Percentiles rank a stretch among this genome's conserved stretches.
phyloP scores from a whole-genome alignment of 495 filamentous ascomycete species.

The Lentithecium fluviatile region DNA sequence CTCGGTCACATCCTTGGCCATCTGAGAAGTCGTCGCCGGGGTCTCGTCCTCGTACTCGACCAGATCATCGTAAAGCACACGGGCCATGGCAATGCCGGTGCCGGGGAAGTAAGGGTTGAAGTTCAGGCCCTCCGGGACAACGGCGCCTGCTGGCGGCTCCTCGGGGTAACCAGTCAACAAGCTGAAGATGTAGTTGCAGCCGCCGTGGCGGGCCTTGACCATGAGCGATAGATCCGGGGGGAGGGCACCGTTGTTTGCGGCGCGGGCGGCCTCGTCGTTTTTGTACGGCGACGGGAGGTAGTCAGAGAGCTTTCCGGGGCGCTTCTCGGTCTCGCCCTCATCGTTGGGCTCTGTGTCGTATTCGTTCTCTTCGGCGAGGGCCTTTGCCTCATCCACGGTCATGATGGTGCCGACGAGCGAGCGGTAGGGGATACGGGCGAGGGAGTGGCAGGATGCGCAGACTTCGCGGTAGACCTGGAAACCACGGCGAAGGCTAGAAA shows the following conservation, averaged over 20 bases:
- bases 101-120: conserved; percentile 99
- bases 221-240: conserved; percentile 98
- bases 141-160: conserved; percentile 84
- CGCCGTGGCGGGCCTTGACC: conserved; percentile 94
- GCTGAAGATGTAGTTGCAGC: conserved; percentile 97
- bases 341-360: conserved; percentile 99
- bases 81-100: conserved; percentile 97
- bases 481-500: conserved; percentile 84
- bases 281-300: conserved; percentile 94
- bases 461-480: conserved; percentile 99
- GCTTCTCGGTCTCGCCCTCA: conserved; percentile 95
- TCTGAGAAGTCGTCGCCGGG: conserved; percentile 90
- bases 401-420: conserved; percentile 83
- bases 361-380: conserved; percentile 94
- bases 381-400: conserved; percentile 97
- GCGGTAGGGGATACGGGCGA: conserved; percentile 91
- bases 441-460: conserved; percentile 95
- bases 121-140: conserved; percentile 82
- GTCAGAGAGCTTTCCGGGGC: conserved; percentile 95
- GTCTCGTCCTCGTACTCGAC: conserved; percentile 99
- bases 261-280: conserved; percentile 97
- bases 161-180: conserved; percentile 98
- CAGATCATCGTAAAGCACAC: conserved; percentile 94
- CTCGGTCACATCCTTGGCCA: conserved; percentile 98
- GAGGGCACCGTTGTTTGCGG: conserved; percentile 96